Base-by-base conservation (phyloP, 1,284 basidiomycete species). In the Ganoderma multipileum region DNA sequence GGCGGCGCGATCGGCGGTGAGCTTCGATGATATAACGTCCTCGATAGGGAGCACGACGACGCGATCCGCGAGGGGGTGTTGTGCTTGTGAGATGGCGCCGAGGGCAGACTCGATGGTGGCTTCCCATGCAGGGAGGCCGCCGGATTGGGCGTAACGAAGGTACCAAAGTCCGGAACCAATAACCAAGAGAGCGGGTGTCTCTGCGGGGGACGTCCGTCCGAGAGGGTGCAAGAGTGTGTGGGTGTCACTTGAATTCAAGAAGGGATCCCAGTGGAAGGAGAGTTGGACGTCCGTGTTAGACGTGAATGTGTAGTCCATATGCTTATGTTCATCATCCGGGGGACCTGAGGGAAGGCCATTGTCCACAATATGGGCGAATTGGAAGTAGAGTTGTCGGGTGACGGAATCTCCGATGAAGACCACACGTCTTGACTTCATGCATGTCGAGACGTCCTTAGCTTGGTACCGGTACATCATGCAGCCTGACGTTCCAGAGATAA, bases 111-210 rank as follows among this genome's bases (percentile, higher is more conserved):
- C 91, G 71, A 94, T 89, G 73, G 87, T 91, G 23, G 83, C 84
- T 73, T 92, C 92, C 93, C 94, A 97, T 2, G 89, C 84, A 36
- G 89, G 81, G 33, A 95, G 83, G 2, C 94, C 94, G 23, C 93
- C 93, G 0, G 92, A 92, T 20, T 82, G 75, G 0, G 88, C 83
- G 78, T 95, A 90, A 39, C 93, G 90, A 50, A 97, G 85, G 77
- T 94, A 95, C 95, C 95, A 96, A 44, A 97, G 82, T 0, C 95
- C 95, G 14, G 92, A 90, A 23, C 95, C 95, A 26, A 97, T 78
- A 11, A 96, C 91, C 36, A 96, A 85, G 52, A 97, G 80, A 0
- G 91, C 88, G 1, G 91, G 86, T 1, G 73, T 69, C 4, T 79
- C 71, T 8, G 70, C 50, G 6, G 61, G 64, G 9, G 65, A 52